Percentiles rank a stretch among this genome's conserved stretches.
These are phyloP conservation scores for Aspergillus cavernicola DNA, from an alignment of 495 filamentous ascomycete species.

Conservation along the genomic window DNA sequence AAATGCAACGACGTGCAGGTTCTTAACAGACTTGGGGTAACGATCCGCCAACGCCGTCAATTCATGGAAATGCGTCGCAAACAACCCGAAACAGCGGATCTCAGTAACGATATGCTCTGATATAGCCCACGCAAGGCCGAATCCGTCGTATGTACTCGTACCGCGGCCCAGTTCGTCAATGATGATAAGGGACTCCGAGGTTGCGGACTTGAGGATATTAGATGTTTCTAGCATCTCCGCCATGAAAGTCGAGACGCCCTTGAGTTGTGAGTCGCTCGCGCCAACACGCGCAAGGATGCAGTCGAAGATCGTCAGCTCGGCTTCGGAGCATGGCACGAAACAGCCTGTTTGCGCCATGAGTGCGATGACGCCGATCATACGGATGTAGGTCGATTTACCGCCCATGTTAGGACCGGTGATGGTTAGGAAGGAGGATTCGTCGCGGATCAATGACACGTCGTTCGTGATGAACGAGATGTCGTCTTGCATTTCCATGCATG, in stretches of 20 bases:
- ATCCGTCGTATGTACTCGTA: constrained; percentile 97
- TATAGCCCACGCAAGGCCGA: constrained; percentile 97
- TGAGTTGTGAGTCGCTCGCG: constrained; percentile 91
- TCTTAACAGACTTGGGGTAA: constrained; percentile 76
- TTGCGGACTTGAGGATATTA: constrained; percentile 96
- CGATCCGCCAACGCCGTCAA: constrained; percentile 84
- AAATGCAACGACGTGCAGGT: constrained; percentile 93
- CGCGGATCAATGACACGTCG: constrained; percentile 80
- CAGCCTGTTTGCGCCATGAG: constrained; percentile 97
- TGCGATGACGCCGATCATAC: constrained; percentile 94
- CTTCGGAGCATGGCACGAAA: constrained; percentile 89
- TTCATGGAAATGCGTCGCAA: constrained; percentile 98
- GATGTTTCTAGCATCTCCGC: constrained; percentile 99
- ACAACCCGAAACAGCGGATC: constrained; percentile 88
- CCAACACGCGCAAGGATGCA: constrained; percentile 96
- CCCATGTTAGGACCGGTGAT: constrained; percentile 99
- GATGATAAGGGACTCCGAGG: constrained; percentile 90
- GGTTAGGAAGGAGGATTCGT: constrained; percentile 84
- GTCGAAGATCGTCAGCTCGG: constrained; percentile 94
- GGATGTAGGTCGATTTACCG: constrained; percentile 97
- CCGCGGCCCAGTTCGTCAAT: constrained; percentile 98
- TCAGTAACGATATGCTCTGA: constrained; percentile 95
- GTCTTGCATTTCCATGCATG: constrained; percentile 99
- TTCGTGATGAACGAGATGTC: constrained; percentile 99
- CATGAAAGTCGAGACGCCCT: constrained; percentile 99